Evolutionary conservation across 352 stramenopile genomes (phyloP).

Genomic region (Phytophthora tentaculata): DNA sequence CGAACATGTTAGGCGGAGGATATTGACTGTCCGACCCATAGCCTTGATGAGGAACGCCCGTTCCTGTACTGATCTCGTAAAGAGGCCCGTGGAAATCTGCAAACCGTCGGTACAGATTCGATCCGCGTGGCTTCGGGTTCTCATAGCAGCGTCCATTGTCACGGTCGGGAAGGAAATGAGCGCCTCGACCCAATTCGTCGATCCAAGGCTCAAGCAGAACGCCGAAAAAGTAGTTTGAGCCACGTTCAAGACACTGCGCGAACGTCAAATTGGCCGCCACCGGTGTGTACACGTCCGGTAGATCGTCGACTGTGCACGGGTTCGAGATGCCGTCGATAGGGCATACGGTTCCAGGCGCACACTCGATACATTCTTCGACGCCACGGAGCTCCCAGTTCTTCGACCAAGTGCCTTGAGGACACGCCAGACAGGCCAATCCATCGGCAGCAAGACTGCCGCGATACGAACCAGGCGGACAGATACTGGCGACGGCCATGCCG

Average conservation of each 20-base stretch:
- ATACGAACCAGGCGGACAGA: constrained; percentile 95
- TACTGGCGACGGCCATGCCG: constrained; percentile 82
- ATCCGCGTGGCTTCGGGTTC: constrained; percentile 90
- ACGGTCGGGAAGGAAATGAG: constrained; percentile 88
- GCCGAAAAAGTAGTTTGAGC: constrained; percentile 91
- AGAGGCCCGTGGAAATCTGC: constrained; percentile 94
- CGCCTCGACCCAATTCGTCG: constrained; percentile 91
- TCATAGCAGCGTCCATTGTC: constrained; percentile 92
- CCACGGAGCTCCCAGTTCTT: constrained; percentile 98
- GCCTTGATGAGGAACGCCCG: constrained; percentile 89
- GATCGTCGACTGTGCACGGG: constrained; percentile 92
- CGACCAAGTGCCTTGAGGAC: constrained; percentile 96
- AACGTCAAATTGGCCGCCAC: constrained; percentile 83
- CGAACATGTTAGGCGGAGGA: constrained; percentile 83
- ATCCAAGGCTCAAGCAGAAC: constrained; percentile 96
- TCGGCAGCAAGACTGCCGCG: constrained; percentile 86
- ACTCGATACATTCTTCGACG: constrained; percentile 93
- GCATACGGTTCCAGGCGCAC: constrained; percentile 93
- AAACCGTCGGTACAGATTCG: constrained; percentile 93
- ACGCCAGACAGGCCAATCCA: constrained; percentile 90
- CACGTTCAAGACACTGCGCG: constrained; percentile 90
- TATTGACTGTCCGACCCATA: constrained; percentile 90
- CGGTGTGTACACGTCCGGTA: constrained; percentile 92
- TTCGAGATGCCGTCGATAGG: constrained; percentile 95
- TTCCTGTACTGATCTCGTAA: constrained; percentile 92